phyloP scores from a whole-genome alignment of 805 yeast species.

The Babjeviella inositovora region DNA sequence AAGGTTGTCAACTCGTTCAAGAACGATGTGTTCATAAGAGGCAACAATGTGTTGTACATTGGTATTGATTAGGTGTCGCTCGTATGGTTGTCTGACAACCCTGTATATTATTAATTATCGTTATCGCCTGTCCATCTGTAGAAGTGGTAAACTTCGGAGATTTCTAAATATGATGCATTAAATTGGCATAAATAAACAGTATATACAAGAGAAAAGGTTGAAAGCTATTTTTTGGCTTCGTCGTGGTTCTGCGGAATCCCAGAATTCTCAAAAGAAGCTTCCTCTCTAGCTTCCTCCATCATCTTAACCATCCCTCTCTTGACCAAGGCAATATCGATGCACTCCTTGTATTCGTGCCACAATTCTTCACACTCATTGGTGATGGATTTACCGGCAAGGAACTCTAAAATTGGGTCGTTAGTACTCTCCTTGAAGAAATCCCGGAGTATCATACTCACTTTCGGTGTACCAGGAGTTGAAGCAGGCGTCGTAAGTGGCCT shows the following conservation, averaged over 20 bases:
- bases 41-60: constrained; percentile 29
- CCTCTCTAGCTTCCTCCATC: constrained; percentile 26
- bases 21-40: constrained; percentile 31
- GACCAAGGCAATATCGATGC: constrained; percentile 23
- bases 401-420: constrained; percentile 7
- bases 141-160: too few species aligned
- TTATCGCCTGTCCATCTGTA: too few species aligned
- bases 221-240: too few species aligned
- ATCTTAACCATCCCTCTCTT: constrained; percentile 22
- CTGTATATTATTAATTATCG: too few species aligned
- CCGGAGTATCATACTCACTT: constrained; percentile 3
- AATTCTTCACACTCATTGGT: constrained; percentile 21
- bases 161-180: too few species aligned
- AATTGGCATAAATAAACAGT: too few species aligned
- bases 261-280: constrained; percentile 17
- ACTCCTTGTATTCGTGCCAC: constrained; percentile 26
- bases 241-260: constrained; percentile 1
- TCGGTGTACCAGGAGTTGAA: constrained; percentile 29
- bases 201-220: too few species aligned
- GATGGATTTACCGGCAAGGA: constrained; percentile 17
- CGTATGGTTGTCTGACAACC: too few species aligned
- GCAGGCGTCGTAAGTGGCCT: constrained; percentile 24
- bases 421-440: too few species aligned
- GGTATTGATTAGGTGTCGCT: too few species aligned
- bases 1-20: constrained; percentile 14